These are phyloP conservation scores for Penicillium lagena DNA, from an alignment of 495 filamentous ascomycete species.

Conservation along the genomic window DNA sequence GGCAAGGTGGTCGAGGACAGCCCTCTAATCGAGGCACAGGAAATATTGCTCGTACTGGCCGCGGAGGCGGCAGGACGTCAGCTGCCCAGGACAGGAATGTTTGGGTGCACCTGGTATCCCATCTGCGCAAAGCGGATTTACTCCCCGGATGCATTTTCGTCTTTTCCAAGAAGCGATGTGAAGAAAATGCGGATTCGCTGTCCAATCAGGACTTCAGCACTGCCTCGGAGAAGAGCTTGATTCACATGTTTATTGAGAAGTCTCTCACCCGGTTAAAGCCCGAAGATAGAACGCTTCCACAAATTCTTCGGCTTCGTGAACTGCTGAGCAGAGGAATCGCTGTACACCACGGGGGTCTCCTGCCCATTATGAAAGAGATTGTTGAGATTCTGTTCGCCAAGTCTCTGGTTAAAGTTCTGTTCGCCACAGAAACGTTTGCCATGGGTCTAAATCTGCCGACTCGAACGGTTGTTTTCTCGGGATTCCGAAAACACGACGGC, in stretches of 20 bases:
- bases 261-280: slow-evolving; percentile 88
- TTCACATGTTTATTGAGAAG: slow-evolving; percentile 96
- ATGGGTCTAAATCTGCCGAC: slow-evolving; percentile 97
- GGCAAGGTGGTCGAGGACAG: slow-evolving; percentile 51
- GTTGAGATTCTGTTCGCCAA: slow-evolving; percentile 96
- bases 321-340: slow-evolving; percentile 84
- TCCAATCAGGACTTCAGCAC: slow-evolving; percentile 92
- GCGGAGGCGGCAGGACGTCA: slow-evolving; percentile 75
- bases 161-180: slow-evolving; percentile 95
- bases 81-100: slow-evolving; percentile 90
- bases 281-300: slow-evolving; percentile 81
- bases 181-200: slow-evolving; percentile 92
- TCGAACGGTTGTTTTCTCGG: slow-evolving; percentile 94
- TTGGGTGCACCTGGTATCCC: slow-evolving; percentile 95
- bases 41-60: slow-evolving; percentile 81
- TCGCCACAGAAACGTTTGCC: slow-evolving; percentile 96
- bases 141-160: slow-evolving; percentile 95
- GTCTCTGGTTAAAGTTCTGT: slow-evolving; percentile 91
- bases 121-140: slow-evolving; percentile 77
- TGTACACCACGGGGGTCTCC: slow-evolving; percentile 89
- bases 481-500: slow-evolving; percentile 93
- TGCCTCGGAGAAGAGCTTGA: slow-evolving; percentile 86
- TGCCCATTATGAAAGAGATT: slow-evolving; percentile 96
- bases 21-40: slow-evolving; percentile 58
- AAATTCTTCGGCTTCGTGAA: slow-evolving; percentile 83